phyloP scores from a whole-genome alignment of 2,329 filamentous ascomycete species.

The Monascus ruber region DNA sequence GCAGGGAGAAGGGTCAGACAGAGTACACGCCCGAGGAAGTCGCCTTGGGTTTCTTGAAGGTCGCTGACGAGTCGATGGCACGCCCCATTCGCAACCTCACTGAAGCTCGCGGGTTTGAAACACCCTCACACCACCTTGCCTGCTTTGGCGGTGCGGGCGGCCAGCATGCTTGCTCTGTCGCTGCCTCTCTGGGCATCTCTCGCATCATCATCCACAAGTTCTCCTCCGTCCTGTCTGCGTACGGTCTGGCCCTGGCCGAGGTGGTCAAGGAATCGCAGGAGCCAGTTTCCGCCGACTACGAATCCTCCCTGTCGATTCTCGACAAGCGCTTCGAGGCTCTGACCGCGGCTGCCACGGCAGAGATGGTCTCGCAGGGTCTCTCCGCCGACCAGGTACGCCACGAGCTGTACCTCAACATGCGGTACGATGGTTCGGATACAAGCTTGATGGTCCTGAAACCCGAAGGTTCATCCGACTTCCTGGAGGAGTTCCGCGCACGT shows the following conservation, averaged over 20 bases:
- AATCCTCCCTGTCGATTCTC: constrained; percentile 34
- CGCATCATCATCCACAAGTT: constrained; percentile 84
- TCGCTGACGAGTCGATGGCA: constrained; percentile 34
- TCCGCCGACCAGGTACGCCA: constrained; percentile 27
- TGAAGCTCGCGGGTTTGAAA: constrained; percentile 85
- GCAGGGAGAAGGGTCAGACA: constrained; percentile 32
- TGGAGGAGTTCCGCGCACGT: constrained; percentile 68
- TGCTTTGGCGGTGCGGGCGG: constrained; percentile 89
- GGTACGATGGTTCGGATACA: constrained; percentile 42
- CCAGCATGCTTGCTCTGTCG: constrained; percentile 86
- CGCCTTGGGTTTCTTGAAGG: constrained; percentile 30
- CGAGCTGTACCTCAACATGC: constrained; percentile 37
- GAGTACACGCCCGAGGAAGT: constrained; percentile 58
- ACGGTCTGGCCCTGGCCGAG: constrained; percentile 85
- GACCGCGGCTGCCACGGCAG: constrained; percentile 46
- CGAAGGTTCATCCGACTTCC: constrained; percentile 72
- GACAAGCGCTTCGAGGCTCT: constrained; percentile 64
- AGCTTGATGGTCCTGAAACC: constrained; percentile 43
- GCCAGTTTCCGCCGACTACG: constrained; percentile 44
- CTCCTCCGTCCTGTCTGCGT: constrained; percentile 82
- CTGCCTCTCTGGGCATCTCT: constrained; percentile 68
- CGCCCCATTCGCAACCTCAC: constrained; percentile 81
- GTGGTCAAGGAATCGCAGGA: constrained; percentile 79
- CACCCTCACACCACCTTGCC: constrained; percentile 76
- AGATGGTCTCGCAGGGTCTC: constrained; percentile 36